These are phyloP conservation scores for Hymenoscyphus scutula DNA, from an alignment of 2,329 filamentous ascomycete genomes.

Conservation along the genomic window DNA sequence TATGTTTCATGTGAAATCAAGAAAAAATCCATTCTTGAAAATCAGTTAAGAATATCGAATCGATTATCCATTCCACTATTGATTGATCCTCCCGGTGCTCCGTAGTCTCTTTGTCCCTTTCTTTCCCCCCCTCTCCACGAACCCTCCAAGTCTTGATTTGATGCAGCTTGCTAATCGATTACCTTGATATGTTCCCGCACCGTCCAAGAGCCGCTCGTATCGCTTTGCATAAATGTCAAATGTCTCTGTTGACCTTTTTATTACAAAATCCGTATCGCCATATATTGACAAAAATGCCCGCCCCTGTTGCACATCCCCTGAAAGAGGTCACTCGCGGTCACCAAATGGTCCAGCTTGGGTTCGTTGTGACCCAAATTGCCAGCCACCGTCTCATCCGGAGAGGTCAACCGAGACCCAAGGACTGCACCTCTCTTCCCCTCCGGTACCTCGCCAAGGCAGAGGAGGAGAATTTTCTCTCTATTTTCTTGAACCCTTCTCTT, in stretches of 20 bases:
- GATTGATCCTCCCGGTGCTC: conserved; percentile 4
- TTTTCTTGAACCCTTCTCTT: conserved; percentile 2
- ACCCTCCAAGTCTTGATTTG: neutral
- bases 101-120: neutral
- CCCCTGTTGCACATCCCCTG: neutral
- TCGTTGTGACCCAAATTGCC: neutral
- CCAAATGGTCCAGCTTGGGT: neutral
- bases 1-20: conserved; percentile 1
- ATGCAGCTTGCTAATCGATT: neutral
- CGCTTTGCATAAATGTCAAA: conserved; percentile 1
- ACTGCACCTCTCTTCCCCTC: neutral
- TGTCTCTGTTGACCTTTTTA: conserved; percentile 3
- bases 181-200: neutral
- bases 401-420: conserved; percentile 1
- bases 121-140: too few species aligned
- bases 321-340: neutral
- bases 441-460: too few species aligned
- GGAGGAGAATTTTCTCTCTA: too few species aligned
- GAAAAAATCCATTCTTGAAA: neutral
- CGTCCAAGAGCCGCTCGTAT: neutral
- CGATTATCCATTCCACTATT: neutral
- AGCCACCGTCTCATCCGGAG: neutral
- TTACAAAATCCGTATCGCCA: too few species aligned
- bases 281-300: neutral
- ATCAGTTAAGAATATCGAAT: neutral